Evolutionary conservation across 345 rosid genomes (phyloP), one percentile per base, ranked within the genome.

Genomic region (Citrus unshiu): DNA sequence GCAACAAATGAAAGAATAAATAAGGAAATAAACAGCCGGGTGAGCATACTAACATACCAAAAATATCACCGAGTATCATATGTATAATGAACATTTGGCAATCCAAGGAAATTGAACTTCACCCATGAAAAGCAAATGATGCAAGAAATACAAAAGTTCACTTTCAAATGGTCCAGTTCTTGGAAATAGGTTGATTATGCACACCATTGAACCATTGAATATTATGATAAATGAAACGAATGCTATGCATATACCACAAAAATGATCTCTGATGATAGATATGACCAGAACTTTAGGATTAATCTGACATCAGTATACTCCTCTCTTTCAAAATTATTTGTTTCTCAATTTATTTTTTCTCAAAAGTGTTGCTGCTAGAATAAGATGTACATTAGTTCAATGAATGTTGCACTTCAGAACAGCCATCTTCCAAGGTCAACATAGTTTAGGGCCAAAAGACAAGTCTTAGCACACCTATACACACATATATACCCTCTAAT

Each of bases 21-120:
- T 67, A 25, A 82, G 74, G 62, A 79, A 75, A 72, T 56, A 61
- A 70, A 46, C 24, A 68, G 32, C 16, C 57, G 27, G 24, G 12
- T 22, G 25, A 74, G 27, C 70, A 68, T 59, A 27, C 7, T 2
- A 64, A 57, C 30, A 4, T 35, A 57, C 60, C 62, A 81, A 16
- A 30, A 72, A 73, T 70, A 18, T 66, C 37, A 68, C n/a, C 71
- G 59, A 6, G 6, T 13, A 30, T 37, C 46, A 68, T 57, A 43
- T 25, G 54, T 46, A 59, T 7, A 59, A 39, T 18, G 34, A 7
- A 73, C 39, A 60, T 60, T 59, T 73, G 24, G 63, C 68, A 39
- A 73, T 39, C 49, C 19, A 54, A 59, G 16, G 5, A 60, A 46
- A n/a, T 43, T 18, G 29, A 40, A 40, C 27, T 40, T 37, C n/a